Base-by-base conservation (phyloP, 176 grass and related monocot species). In the Phyllostachys edulis region DNA sequence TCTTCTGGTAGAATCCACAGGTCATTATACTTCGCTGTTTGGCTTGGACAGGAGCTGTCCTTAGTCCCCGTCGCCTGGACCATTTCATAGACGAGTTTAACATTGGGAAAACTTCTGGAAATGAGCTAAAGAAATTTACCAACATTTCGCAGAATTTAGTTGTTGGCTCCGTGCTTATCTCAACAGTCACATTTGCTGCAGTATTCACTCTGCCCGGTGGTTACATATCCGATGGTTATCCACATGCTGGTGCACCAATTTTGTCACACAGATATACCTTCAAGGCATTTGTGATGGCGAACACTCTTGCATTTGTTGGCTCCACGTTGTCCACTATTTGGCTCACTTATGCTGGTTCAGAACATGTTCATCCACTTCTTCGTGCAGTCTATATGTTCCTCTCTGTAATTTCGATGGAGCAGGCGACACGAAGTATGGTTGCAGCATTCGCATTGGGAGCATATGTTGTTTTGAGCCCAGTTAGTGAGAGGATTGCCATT, bases 261-360 rank as follows among this genome's bases (percentile, higher is more conserved):
- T 45, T 92, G 12, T 88, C 73, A 16, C 70, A 88, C 78, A 85
- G 83, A 54, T 92, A 92, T 77, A 71, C 86, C 60, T 92, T 92
- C 90, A 92, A 92, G 67, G 86, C 90, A 42, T 92, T 92, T 42
- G 86, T 92, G 50, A 85, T 92, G 82, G 77, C 90, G 13, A 85
- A 92, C 82, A 82, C 86, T 0, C 78, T 92, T 23, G 82, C 90
- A 74, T 92, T 92, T 78, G 82, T 92, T 4, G 86, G 82, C 29
- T 92, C 86, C 21, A 88, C 86, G 0, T 14, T 88, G 32, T 88
- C 90, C 73, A 92, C 90, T 26, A 85, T 85, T 6, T 92, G 86
- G 90, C 86, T 85, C 67, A 88, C 78, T 9, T 86, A 88, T 79
- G 86, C 86, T 47, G 90, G 90, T 6, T 85, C 90, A 37, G 82